Conservation (phyloP, 805 yeast species). For the Kregervanrija pseudodelftensis region DNA sequence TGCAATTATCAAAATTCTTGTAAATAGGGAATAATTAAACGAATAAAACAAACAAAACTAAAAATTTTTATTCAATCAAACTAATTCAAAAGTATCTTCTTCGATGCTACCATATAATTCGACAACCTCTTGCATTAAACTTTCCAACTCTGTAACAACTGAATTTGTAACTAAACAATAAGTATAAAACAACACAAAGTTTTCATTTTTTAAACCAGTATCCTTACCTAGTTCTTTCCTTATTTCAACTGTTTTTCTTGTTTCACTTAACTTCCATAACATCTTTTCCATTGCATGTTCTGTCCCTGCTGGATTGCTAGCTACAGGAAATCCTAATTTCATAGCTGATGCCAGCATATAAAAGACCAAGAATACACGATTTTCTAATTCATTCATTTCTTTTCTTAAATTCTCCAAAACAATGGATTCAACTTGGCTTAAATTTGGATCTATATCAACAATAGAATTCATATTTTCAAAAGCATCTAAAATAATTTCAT, state of each 20-base stretch:
- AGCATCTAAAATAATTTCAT: constrained; percentile 64
- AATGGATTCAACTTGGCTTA: constrained; percentile 45
- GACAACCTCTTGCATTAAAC: constrained; percentile 46
- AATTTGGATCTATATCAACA: constrained; percentile 52
- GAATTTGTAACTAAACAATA: constrained; percentile 66
- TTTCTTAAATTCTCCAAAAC: constrained; percentile 47
- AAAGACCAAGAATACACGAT: constrained; percentile 65
- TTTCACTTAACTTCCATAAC: constrained; percentile 55
- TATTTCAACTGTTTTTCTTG: constrained; percentile 33
- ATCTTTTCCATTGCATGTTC: constrained; percentile 67
- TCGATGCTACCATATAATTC: constrained; percentile 60
- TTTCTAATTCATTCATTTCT: constrained; percentile 65
- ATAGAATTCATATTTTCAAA: constrained; percentile 67
- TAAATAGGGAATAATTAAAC: too few relatives aligned
- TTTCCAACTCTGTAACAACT: constrained; percentile 57
- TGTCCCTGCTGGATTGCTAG: constrained; percentile 70
- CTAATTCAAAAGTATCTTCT: constrained; percentile 49
- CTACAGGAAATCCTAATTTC: constrained; percentile 69
- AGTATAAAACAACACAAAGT: constrained; percentile 69
- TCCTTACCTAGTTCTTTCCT: constrained; percentile 22
- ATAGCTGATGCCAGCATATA: constrained; percentile 75
- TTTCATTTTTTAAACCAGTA: constrained; percentile 47
- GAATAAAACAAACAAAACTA: too few relatives aligned
- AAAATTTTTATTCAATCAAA: background rate
- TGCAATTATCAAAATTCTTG: too few relatives aligned